phyloP scores from a whole-genome alignment of 1,284 basidiomycete species.

The Polyporus tsugae region DNA sequence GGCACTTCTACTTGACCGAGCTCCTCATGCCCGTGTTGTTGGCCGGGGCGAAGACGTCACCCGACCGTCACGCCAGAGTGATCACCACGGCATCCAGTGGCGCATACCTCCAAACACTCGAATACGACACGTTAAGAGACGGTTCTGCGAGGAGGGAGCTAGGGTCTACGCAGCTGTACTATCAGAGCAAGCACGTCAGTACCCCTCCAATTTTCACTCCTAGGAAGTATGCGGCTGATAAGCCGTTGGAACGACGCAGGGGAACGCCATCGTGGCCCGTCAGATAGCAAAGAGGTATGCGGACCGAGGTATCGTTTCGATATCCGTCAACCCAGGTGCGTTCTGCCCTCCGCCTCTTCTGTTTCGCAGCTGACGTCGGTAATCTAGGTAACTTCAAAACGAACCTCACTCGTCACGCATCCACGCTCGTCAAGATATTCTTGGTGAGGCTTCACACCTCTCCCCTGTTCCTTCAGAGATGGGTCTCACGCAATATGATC shows the following conservation, averaged over 20 bases:
- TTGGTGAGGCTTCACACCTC: slow-evolving; percentile 12
- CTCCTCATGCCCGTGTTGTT: slow-evolving; percentile 52
- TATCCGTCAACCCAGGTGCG: slow-evolving; percentile 45
- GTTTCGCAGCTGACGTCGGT: not conserved
- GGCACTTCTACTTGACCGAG: slow-evolving; percentile 51
- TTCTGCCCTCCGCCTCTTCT: not conserved
- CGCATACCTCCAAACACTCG: slow-evolving; percentile 39
- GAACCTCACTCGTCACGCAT: slow-evolving; percentile 27
- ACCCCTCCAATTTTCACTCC: too few relatives aligned
- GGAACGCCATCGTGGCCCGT: slow-evolving; percentile 15
- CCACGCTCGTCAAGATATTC: slow-evolving; percentile 13
- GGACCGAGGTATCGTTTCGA: slow-evolving; percentile 46
- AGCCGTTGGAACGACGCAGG: not conserved
- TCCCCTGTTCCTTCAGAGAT: too few relatives aligned
- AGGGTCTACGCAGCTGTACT: slow-evolving; percentile 45
- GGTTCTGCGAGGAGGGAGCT: slow-evolving; percentile 39
- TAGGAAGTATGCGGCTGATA: not conserved
- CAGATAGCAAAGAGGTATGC: slow-evolving; percentile 39
- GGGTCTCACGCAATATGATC: not conserved
- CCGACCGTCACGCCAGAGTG: slow-evolving; percentile 50
- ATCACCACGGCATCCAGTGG: slow-evolving; percentile 49
- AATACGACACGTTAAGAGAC: slow-evolving; percentile 42
- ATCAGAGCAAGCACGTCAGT: slow-evolving; percentile 53
- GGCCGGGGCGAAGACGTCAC: slow-evolving; percentile 39
- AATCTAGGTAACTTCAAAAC: slow-evolving; percentile 34